Percentiles rank a stretch among this genome's conserved stretches.
phyloP scores from a whole-genome alignment of 2,329 filamentous ascomycete genomes.

The Sclerotinia sclerotiorum region DNA sequence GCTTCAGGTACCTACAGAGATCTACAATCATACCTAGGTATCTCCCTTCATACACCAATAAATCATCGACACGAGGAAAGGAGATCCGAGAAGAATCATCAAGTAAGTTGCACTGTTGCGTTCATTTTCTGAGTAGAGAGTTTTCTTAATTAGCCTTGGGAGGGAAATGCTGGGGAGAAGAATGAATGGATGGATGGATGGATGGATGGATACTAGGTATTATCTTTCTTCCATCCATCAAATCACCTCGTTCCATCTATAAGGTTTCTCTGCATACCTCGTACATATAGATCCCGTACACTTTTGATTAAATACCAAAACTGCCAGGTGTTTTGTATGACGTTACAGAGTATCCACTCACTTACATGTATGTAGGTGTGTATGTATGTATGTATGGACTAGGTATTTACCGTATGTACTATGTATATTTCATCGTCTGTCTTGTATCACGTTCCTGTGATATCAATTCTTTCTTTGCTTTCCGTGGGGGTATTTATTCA shows the following conservation, averaged over 20 bases:
- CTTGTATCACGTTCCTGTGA: neutral
- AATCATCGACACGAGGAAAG: neutral
- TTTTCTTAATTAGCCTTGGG: neutral
- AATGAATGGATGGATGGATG: neutral
- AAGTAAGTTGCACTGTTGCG: too few relatives aligned
- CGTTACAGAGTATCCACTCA: neutral
- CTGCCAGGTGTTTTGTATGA: neutral
- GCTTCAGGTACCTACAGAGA: neutral
- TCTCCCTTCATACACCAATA: conserved; percentile 14
- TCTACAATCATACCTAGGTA: neutral
- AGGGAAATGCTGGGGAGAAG: neutral
- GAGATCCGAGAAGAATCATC: neutral
- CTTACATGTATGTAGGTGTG: neutral
- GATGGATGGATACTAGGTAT: neutral
- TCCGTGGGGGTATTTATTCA: neutral
- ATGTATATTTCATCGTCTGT: neutral
- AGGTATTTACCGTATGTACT: neutral
- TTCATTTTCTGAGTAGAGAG: too few relatives aligned
- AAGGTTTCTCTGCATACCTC: neutral
- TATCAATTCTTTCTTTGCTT: neutral
- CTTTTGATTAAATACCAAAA: neutral
- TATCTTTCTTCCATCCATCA: conserved; percentile 7
- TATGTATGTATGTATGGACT: neutral
- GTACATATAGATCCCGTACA: too few relatives aligned
- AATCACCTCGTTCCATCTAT: neutral